Base-by-base conservation (phyloP, 2,329 filamentous ascomycete species). In the Bipolaris cookei region DNA sequence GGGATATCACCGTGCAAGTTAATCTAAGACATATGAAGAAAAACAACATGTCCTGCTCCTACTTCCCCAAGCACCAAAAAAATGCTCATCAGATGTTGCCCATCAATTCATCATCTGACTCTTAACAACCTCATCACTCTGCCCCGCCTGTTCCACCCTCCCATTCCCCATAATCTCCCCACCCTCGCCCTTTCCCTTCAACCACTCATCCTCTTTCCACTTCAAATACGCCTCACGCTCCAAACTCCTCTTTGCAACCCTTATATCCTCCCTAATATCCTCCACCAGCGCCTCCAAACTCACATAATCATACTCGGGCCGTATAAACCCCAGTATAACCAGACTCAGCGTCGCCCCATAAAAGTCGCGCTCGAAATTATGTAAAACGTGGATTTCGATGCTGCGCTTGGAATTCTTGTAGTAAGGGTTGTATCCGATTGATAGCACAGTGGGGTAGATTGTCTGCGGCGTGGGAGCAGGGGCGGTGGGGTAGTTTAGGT, bases 351-450 rank as follows among this genome's bases (percentile, higher is more conserved):
- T 85, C 4, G 84, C 85, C 61, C 86, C 90, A 79, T 98, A 98
- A 75, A 99, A 99, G 74, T 98, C 92, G 37, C 82, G 80, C 1
- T 79, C 76, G 75, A 97, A 96, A 41, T 82, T 76, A 71, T 91
- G 88, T 77, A 99, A 84, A 52, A 99, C 85, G 79, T 97, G 92
- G 54, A 96, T 92, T 82, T 97, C 92, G 72, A 95, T 92, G 61
- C 86, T 91, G 61, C 91, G 88, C 44, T 91, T 87, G 4, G 84
- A 88, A 82, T 99, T 98, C 76, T 93, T 92, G 84, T 97, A 99
- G 79, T 93, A 98, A 0, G 95, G 95, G 78, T 98, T 99, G 84
- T 93, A 98, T 42, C 95, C 95, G 37, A 76, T 73, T 16, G 57
- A 64, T 1, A 76, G 66, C 1, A 76, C 73, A 8, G 73, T 75